Evolutionary conservation across 805 yeast genomes (phyloP), one percentile per base, ranked within the genome.

Genomic region (Hanseniaspora pseudoguilliermondii): DNA sequence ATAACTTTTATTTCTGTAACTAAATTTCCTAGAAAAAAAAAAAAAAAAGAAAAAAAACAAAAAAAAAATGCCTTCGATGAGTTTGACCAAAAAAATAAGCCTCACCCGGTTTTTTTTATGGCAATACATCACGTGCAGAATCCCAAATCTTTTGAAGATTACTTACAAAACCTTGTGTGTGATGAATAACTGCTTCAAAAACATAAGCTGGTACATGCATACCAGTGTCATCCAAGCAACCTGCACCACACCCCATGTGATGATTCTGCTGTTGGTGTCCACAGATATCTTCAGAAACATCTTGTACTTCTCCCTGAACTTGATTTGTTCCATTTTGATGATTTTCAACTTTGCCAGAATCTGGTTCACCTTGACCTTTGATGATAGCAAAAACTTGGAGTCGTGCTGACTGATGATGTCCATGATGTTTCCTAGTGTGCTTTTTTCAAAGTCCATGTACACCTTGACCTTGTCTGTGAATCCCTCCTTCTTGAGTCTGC

Each of bases 121-220:
- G 44, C 21, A 20, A 20, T 40, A 40, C 23, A 2, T 3, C 44
- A 40, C 23, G 23, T 40, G 44, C n/a, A n/a, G n/a, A n/a, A n/a
- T n/a, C n/a, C n/a, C n/a, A n/a, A n/a, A n/a, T n/a, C n/a, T n/a
- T n/a, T n/a, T n/a, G n/a, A 38, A 3, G 36, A 11, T 3, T 4
- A 36, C 10, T 69, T 73, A 86, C 20, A 88, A 82, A 58, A 87
- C 79, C 72, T 89, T 89, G 66, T 88, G 95, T 71, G 87, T 88
- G 59, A 86, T 83, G 66, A 88, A 88, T 78, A 88, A 87, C 43
- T 81, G 70, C 70, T 84, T 84, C 71, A 89, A 76, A 64, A 85
- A 89, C 55, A 76, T 75, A 67, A 89, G 70, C 71, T 89, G 96
- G 76, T 86, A 80, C 42, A 75, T 75, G 63, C 96, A 85, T 9